These are phyloP conservation scores for Neurospora sublineolata DNA, from an alignment of 495 filamentous ascomycete species.

Conservation along the genomic window DNA sequence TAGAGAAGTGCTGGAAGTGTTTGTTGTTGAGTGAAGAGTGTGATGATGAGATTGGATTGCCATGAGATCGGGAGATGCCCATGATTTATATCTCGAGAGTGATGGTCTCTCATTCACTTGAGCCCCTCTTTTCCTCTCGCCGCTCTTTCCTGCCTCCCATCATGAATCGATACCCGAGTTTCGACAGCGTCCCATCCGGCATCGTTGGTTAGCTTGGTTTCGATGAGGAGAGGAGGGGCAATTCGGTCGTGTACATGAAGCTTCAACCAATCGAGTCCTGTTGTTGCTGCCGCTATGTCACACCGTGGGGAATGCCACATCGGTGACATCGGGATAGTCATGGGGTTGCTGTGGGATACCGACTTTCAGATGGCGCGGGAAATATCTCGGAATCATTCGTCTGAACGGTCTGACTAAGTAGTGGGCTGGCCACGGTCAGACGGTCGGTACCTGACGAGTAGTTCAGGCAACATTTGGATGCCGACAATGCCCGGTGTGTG, in stretches of 20 bases:
- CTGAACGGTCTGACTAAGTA: not conserved
- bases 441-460: too few species aligned
- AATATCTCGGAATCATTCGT: not conserved
- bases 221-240: not conserved
- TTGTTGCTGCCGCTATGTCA: not conserved
- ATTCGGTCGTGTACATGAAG: not conserved
- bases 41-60: not conserved
- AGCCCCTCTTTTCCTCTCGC: not conserved
- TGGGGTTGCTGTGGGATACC: not conserved
- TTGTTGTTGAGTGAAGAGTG: not conserved
- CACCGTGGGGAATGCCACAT: not conserved
- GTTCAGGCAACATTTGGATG: not conserved
- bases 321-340: not conserved
- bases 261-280: not conserved
- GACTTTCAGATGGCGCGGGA: not conserved
- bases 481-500: not conserved
- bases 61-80: not conserved
- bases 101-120: not conserved
- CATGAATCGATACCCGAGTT: not conserved
- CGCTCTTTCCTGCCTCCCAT: not conserved
- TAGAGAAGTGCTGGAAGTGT: not conserved
- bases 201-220: not conserved
- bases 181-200: not conserved
- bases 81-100: not conserved
- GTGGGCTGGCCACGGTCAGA: too few species aligned